These are phyloP conservation scores for Camellia oleifera DNA, from an alignment of 179 eudicot species.

Conservation along the genomic window DNA sequence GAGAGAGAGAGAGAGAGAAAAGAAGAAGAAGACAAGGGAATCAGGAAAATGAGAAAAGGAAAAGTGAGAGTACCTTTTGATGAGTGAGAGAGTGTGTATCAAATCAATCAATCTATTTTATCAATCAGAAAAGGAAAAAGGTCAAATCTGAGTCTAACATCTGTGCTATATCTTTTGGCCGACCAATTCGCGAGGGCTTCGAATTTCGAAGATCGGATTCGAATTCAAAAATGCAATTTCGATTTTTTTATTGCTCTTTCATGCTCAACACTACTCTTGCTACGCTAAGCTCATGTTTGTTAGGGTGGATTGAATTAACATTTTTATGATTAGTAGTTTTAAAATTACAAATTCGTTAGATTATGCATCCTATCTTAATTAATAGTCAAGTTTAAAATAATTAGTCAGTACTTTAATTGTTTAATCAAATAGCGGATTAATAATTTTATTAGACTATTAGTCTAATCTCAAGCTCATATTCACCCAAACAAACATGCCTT, in stretches of 20 bases:
- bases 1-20: too few relatives aligned
- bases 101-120: not conserved
- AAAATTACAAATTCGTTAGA: too few relatives aligned
- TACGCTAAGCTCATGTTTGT: not conserved
- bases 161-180: not conserved
- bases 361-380: too few relatives aligned
- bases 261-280: not conserved
- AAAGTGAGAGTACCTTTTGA: not conserved
- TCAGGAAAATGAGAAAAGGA: not conserved
- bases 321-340: too few relatives aligned
- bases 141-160: not conserved
- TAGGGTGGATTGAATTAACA: too few relatives aligned
- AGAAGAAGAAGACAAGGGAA: not conserved
- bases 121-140: not conserved
- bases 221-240: not conserved
- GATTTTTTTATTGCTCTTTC: not conserved
- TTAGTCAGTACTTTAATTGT: too few relatives aligned
- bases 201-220: slow-evolving; percentile 7
- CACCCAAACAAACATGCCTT: too few relatives aligned
- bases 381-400: too few relatives aligned
- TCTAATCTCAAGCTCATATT: too few relatives aligned
- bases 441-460: too few relatives aligned
- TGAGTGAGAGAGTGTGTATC: not conserved
- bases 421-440: too few relatives aligned
- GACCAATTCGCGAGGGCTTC: not conserved